phyloP scores from a whole-genome alignment of 192 early-diverging fungal genomes.

The Coemansia sp. region DNA sequence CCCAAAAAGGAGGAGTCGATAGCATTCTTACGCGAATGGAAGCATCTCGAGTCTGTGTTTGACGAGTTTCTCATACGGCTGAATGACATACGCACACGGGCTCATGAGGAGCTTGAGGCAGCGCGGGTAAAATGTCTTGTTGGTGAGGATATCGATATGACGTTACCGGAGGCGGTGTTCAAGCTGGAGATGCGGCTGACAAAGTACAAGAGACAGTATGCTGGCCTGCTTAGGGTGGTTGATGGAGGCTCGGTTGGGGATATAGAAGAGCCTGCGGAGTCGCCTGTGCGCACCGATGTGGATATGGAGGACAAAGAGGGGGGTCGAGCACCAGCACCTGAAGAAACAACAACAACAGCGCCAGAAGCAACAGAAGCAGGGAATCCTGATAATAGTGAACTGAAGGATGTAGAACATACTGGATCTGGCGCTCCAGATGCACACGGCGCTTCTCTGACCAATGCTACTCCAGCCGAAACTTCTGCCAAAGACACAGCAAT shows the following conservation, averaged over 20 bases:
- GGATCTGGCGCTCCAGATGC: not conserved
- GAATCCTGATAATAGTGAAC: not conserved
- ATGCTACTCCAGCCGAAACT: not conserved
- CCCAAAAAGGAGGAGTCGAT: conserved; percentile 50
- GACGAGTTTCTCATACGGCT: conserved; percentile 50
- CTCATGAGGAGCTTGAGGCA: conserved; percentile 51
- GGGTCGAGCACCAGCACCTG: not conserved
- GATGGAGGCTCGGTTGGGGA: conserved; percentile 21
- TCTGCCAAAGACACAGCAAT: not conserved
- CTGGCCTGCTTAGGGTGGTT: conserved; percentile 26
- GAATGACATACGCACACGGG: conserved; percentile 44
- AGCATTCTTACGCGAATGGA: conserved; percentile 47
- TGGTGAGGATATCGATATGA: conserved; percentile 42
- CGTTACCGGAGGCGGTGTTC: conserved; percentile 35
- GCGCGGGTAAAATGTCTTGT: conserved; percentile 40
- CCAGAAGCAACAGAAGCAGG: not conserved
- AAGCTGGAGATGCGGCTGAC: conserved; percentile 22
- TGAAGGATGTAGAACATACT: not conserved
- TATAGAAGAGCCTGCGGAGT: conserved; percentile 8
- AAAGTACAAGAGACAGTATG: conserved; percentile 41
- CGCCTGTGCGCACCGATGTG: not conserved
- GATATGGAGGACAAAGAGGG: not conserved
- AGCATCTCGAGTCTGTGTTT: conserved; percentile 46
- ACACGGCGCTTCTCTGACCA: not conserved
- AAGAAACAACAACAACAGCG: not conserved